Evolutionary conservation across 139 green algal species (phyloP), one percentile per base, ranked within the genome.

Genomic region (Volvox reticuliferus): DNA sequence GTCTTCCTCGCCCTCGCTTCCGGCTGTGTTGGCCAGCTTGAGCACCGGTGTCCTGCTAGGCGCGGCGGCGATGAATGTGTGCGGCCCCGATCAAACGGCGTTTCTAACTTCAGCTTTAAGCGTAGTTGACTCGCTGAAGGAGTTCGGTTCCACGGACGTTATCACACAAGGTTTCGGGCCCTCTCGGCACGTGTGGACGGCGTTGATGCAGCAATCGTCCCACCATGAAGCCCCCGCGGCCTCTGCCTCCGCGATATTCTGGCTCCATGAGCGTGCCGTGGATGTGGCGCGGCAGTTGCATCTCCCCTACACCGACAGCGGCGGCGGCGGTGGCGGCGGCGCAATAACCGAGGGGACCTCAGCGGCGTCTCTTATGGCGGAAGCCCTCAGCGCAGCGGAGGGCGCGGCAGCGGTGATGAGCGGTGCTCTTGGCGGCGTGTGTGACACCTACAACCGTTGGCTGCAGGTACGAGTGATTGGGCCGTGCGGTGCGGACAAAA

Each of bases 401-500:
- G 67, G 55, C 24, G 67, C 83, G 13, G 67, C 83, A 21, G 33
- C 26, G 13, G 83, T 68, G 36, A 65, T 71, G 37, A 37, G 19
- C 37, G 85, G 85, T 50, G 28, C 44, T 1, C 18, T 89, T n/a
- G 69, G 16, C 37, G 18, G 13, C 33, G 6, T 80, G 18, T 50
- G 30, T 12, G 69, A 73, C 28, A 36, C 20, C 37, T 89, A 89
- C 85, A 89, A 89, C 69, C 16, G 22, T 9, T 89, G 85, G 85
- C 69, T 82, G 0, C 68, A 82, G 85, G 85, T 80, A 55, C 44
- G 44, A 55, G 44, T 55, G 44, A 9, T 9, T 55, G 44, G 44
- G 44, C 44, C 44, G 44, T 55, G 44, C 44, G 5, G 44, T 55
- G n/a, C n/a, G n/a, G n/a, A n/a, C n/a, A n/a, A n/a, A n/a, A n/a